phyloP scores from a whole-genome alignment of 306 rosid species.

The Bauhinia variegata region DNA sequence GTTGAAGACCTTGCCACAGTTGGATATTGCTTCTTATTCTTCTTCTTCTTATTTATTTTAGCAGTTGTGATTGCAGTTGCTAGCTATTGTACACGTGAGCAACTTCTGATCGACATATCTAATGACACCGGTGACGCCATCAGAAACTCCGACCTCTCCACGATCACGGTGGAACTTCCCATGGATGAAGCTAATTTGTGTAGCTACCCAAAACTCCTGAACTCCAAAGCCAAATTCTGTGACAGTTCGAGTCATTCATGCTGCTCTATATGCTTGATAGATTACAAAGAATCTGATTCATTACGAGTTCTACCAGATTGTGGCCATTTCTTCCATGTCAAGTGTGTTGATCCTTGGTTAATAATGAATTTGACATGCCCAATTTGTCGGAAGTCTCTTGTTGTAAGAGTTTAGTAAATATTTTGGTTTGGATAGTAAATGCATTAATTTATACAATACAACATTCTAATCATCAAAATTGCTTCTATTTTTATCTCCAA shows the following conservation, averaged over 20 bases:
- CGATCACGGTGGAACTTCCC: conserved; percentile 10
- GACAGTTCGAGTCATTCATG: conserved; percentile 21
- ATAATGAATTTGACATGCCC: conserved; percentile 56
- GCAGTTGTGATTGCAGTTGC: neutral
- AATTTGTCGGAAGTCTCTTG: conserved; percentile 41
- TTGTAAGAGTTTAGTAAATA: too few relatives aligned
- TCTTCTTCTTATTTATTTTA: neutral
- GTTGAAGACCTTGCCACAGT: too few relatives aligned
- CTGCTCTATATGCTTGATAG: conserved; percentile 56
- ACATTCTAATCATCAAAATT: too few relatives aligned
- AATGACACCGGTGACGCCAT: neutral
- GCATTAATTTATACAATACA: too few relatives aligned
- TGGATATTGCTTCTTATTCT: neutral
- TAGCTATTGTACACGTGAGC: neutral
- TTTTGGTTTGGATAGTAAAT: too few relatives aligned
- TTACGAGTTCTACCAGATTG: conserved; percentile 56
- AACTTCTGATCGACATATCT: neutral
- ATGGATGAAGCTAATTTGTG: conserved; percentile 21
- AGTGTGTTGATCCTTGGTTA: conserved; percentile 65
- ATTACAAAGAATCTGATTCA: conserved; percentile 55
- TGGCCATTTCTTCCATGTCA: conserved; percentile 59
- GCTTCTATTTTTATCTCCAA: too few relatives aligned
- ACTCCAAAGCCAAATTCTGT: conserved; percentile 19
- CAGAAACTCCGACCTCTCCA: conserved; percentile 14
- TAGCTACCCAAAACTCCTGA: conserved; percentile 22